Percentiles rank a stretch among this genome's conserved stretches.
phyloP scores from a whole-genome alignment of 2,329 filamentous ascomycete genomes.

The Aspergillus pseudoglaucus region DNA sequence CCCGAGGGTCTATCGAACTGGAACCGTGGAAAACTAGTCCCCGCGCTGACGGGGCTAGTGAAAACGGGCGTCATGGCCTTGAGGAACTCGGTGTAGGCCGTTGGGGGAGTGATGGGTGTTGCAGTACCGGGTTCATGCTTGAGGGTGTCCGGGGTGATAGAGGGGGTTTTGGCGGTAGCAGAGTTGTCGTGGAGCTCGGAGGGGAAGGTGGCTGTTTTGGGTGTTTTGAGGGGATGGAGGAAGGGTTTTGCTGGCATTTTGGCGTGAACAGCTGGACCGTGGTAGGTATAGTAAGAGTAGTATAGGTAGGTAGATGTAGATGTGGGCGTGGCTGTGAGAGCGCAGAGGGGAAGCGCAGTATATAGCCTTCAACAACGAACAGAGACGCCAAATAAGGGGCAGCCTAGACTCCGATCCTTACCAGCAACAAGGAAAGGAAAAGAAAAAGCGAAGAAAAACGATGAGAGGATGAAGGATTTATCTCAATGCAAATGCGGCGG shows the following conservation, averaged over 20 bases:
- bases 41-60: conserved; percentile 60
- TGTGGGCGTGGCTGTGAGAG: too few relatives aligned
- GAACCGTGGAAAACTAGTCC: conserved; percentile 45
- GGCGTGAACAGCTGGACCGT: not conserved
- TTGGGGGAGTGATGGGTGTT: conserved; percentile 85
- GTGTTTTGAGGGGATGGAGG: conserved; percentile 38
- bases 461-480: too few relatives aligned
- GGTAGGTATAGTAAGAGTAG: not conserved
- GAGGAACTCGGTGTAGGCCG: conserved; percentile 88
- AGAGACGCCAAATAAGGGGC: too few relatives aligned
- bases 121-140: conserved; percentile 61
- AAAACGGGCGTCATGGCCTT: conserved; percentile 68
- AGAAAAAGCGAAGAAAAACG: not conserved
- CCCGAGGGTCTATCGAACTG: conserved; percentile 16
- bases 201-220: conserved; percentile 41
- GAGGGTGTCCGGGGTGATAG: conserved; percentile 55
- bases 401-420: too few relatives aligned
- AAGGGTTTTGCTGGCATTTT: conserved; percentile 31
- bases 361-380: too few relatives aligned
- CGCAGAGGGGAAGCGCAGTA: too few relatives aligned
- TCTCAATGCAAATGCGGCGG: too few relatives aligned
- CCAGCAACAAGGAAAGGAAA: too few relatives aligned
- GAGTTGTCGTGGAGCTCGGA: conserved; percentile 55
- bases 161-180: conserved; percentile 8
- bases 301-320: too few relatives aligned